Base-by-base conservation (phyloP, 1,284 basidiomycete species). In the Pyrrhoderma noxium region DNA sequence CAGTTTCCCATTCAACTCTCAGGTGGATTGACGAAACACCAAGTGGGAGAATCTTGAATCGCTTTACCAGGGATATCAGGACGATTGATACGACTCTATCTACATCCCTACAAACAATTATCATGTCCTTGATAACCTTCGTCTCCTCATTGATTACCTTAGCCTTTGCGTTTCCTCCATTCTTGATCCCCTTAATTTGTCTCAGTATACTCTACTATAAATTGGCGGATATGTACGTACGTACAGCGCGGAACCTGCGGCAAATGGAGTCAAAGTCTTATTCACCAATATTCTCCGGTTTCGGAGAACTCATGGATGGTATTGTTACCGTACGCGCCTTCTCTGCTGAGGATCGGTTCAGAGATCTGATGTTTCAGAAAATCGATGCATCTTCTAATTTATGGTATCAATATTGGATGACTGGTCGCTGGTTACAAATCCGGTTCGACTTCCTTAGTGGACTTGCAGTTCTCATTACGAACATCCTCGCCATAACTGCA, bases 241-340 rank as follows among this genome's bases (percentile, higher is more conserved):
- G 82, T 57, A 85, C 86, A 0, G 84, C 85, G 0, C 77, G 89
- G 49, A 85, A 88, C 59, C 68, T 92, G 23, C 76, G 88, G 45
- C 73, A 88, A 19, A 84, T 91, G 77, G 88, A 92, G 65, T 82
- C 82, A 3, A 85, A 79, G 58, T 74, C 76, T 1, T 71, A 82
- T 14, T 85, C 81, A 3, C 84, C 84, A 0, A 85, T 89, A 51
- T 85, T 83, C 62, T 80, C 84, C 2, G 85, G 86, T 49, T 91
- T 91, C 60, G 78, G 77, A 3, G 90, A 94, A 65, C 66, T 16
- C 14, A 5, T 40, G 14, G n/a, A 40, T 4, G 38, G n/a, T 7
- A 8, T 91, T 45, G 76, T 89, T 42, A 85, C 87, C n/a, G 89
- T 95, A 36, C 80, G 92, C 46, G 93, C 92, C 0, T 96, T 93